phyloP scores from a whole-genome alignment of 805 yeast genomes.

The Saccharomycodes ludwigii region DNA sequence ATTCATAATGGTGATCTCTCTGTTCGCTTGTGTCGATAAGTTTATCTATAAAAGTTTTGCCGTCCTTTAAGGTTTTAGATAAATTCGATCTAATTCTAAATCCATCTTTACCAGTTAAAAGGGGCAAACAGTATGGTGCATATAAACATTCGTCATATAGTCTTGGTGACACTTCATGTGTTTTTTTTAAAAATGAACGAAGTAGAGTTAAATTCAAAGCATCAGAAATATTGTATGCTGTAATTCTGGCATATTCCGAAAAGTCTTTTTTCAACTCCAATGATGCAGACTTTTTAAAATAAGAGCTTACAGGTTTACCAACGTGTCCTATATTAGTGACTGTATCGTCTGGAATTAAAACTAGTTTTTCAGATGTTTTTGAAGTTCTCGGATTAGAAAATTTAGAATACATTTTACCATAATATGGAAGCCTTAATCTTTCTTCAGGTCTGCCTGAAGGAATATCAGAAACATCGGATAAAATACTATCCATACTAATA shows the following conservation, averaged over 20 bases:
- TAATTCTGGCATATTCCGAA: slow-evolving; percentile 60
- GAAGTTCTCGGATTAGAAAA: slow-evolving; percentile 67
- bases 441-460: slow-evolving; percentile 56
- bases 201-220: slow-evolving; percentile 57
- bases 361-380: slow-evolving; percentile 75
- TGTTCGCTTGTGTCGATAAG: slow-evolving; percentile 72
- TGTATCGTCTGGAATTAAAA: slow-evolving; percentile 50
- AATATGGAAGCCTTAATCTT: slow-evolving; percentile 17
- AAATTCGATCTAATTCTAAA: slow-evolving; percentile 60
- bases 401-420: too few relatives aligned
- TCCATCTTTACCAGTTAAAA: slow-evolving; percentile 74
- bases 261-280: slow-evolving; percentile 24
- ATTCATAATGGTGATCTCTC: slow-evolving; percentile 85
- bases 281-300: slow-evolving; percentile 14
- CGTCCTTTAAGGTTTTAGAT: slow-evolving; percentile 27
- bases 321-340: slow-evolving; percentile 1
- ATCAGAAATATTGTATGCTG: slow-evolving; percentile 86
- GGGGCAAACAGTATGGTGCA: slow-evolving; percentile 78
- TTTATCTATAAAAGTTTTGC: slow-evolving; percentile 50
- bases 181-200: slow-evolving; percentile 46
- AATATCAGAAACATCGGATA: slow-evolving; percentile 72
- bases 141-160: slow-evolving; percentile 88
- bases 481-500: slow-evolving; percentile 68
- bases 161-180: slow-evolving; percentile 79
- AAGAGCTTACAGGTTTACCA: slow-evolving; percentile 9